These are phyloP conservation scores for Letharia columbiana DNA, from an alignment of 495 filamentous ascomycete genomes.

Conservation along the genomic window DNA sequence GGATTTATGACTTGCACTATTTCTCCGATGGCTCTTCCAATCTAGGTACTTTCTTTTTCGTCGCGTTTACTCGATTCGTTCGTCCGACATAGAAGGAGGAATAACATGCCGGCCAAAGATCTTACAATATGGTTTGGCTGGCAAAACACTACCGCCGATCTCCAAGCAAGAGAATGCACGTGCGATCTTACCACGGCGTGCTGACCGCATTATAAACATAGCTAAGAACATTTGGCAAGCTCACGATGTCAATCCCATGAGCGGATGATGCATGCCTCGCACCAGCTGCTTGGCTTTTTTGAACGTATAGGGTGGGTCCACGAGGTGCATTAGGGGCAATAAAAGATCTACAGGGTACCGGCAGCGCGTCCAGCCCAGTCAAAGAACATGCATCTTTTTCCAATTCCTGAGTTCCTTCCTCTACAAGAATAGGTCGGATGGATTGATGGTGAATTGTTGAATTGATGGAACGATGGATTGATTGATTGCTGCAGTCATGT, in stretches of 20 bases:
- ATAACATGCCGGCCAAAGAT: neutral
- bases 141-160: neutral
- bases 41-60: neutral
- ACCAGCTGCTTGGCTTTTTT: neutral
- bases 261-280: conserved; percentile 5
- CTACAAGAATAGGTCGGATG: neutral
- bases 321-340: conserved; percentile 5
- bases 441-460: neutral
- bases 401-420: neutral
- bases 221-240: neutral
- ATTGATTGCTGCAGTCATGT: neutral
- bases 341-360: neutral
- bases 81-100: neutral
- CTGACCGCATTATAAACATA: neutral
- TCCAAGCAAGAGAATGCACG: neutral
- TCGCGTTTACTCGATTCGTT: neutral
- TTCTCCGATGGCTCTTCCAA: neutral
- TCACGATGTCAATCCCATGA: neutral
- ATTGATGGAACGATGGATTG: neutral
- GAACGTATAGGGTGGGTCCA: neutral
- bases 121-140: neutral
- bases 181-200: neutral
- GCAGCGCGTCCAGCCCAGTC: neutral
- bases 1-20: neutral
- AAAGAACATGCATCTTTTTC: neutral